A percentile compares a stretch with the other conserved stretches of the same genome.
Evolutionary conservation across 805 yeast species (phyloP).

Genomic region (Ogataea trehaloabstinens): DNA sequence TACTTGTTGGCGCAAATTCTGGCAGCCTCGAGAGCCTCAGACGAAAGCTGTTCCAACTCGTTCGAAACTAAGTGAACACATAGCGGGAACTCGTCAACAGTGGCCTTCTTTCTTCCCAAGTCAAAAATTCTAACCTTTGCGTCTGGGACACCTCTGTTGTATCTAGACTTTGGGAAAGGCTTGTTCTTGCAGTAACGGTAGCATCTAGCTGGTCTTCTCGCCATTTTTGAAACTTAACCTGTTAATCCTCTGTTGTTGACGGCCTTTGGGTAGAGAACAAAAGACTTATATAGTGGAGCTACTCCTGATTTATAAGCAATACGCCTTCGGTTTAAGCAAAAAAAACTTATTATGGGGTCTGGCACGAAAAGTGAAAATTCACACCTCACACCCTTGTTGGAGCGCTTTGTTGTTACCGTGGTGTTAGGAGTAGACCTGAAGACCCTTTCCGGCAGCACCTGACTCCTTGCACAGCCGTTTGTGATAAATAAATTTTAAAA

Average conservation of each 20-base stretch:
- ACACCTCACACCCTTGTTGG: no score
- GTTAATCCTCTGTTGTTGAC: slow-evolving; percentile 6
- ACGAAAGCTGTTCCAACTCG: slow-evolving; percentile 98
- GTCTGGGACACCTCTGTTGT: slow-evolving; percentile 99
- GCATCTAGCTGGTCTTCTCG: slow-evolving; percentile 99
- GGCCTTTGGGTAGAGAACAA: neutral
- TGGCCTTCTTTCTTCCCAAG: slow-evolving; percentile 99
- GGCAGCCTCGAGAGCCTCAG: slow-evolving; percentile 99
- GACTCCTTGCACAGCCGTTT: no score
- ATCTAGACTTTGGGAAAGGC: slow-evolving; percentile 99
- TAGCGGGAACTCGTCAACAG: slow-evolving; percentile 99
- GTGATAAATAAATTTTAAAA: no score
- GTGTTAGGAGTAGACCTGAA: no score
- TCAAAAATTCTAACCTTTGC: slow-evolving; percentile 99
- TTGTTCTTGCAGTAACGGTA: slow-evolving; percentile 99
- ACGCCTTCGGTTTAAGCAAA: no score
- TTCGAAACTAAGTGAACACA: slow-evolving; percentile 99
- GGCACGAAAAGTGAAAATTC: no score
- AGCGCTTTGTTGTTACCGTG: no score
- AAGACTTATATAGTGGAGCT: neutral
- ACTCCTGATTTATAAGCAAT: no score
- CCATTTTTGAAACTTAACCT: slow-evolving; percentile 78
- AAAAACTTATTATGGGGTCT: no score
- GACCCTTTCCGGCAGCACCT: no score
- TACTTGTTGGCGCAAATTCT: slow-evolving; percentile 99